Evolutionary conservation across 805 yeast genomes (phyloP), one percentile per base, ranked within the genome.

Genomic region (Schwanniomyces polymorphus): DNA sequence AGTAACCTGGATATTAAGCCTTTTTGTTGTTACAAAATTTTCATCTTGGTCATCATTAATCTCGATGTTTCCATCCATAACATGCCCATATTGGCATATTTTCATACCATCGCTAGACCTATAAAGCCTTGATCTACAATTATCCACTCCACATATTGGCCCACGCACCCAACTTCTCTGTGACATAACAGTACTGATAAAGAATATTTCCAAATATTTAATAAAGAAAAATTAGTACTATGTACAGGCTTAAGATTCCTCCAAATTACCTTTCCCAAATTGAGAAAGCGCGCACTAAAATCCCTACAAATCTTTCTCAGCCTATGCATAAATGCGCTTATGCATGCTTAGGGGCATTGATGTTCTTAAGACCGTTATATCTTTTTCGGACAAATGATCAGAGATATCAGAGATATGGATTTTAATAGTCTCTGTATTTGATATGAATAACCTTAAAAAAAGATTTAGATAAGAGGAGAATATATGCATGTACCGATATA

Each of bases 61-160:
- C 61, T 89, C 96, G 25, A 86, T 60, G 51, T 84, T 86, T 29
- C 91, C 91, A 53, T 85, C 92, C 65, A 81, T 80, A 17, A 91
- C 91, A 67, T 92, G 99, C 5, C 98, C 98, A 59, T 80, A 86
- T 57, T 88, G 92, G 63, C 99, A 92, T 9, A 91, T 85, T 47
- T 84, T 78, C 43, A 81, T 81, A 23, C 99, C 99, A 57, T 87
- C 89, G 3, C 82, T 69, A 27, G 80, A 65, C 43, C 85, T 76
- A 81, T 89, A 92, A 43, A 85, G 76, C 33, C 82, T 70, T 0
- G 97, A 87, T 4, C 87, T 81, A 67, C 99, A 92, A 70, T 92
- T 92, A 52, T 87, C 91, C 2, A 84, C 83, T 1, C 97, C 97
- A 75, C 99, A 92, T 5, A 85, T 67, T 4, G 88, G 85, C 1